phyloP scores from a whole-genome alignment of 352 stramenopile genomes.

The Aphanomyces cochlioides region DNA sequence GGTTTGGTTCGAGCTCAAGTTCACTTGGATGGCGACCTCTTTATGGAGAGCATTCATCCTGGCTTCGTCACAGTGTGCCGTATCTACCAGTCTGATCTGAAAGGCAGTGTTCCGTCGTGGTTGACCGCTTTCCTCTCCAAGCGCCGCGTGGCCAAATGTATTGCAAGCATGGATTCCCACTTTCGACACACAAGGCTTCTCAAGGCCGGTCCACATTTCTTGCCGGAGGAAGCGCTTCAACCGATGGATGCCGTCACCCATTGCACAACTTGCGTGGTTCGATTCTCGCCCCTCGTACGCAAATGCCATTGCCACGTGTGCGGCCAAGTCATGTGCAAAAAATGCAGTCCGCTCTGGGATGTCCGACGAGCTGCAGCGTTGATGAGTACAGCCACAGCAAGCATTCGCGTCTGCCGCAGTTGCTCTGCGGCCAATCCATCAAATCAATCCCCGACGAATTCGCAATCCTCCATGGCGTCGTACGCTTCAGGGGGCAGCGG shows the following conservation, averaged over 20 bases:
- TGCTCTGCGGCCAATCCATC: too few species aligned
- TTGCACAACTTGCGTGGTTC: not conserved
- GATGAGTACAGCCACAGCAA: too few species aligned
- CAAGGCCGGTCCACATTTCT: too few species aligned
- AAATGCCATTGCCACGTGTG: not conserved
- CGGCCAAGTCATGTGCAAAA: not conserved
- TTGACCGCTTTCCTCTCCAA: not conserved
- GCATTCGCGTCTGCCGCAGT: too few species aligned
- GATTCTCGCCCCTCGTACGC: not conserved
- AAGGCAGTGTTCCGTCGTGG: not conserved
- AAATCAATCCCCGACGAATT: too few species aligned
- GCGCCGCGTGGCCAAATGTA: too few species aligned
- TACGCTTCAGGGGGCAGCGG: too few species aligned
- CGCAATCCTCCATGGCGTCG: too few species aligned
- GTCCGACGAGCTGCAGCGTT: not conserved
- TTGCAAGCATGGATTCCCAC: too few species aligned
- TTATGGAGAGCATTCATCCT: not conserved
- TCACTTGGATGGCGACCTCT: not conserved
- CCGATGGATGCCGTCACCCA: not conserved
- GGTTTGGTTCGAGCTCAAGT: not conserved
- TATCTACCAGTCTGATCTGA: not conserved
- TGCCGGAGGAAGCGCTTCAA: too few species aligned
- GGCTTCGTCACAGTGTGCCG: not conserved
- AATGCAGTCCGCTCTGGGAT: slow-evolving; percentile 4
- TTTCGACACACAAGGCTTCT: too few species aligned